Conservation (phyloP, 1,139 yeast genomes). For the Ogataea hybrid region DNA sequence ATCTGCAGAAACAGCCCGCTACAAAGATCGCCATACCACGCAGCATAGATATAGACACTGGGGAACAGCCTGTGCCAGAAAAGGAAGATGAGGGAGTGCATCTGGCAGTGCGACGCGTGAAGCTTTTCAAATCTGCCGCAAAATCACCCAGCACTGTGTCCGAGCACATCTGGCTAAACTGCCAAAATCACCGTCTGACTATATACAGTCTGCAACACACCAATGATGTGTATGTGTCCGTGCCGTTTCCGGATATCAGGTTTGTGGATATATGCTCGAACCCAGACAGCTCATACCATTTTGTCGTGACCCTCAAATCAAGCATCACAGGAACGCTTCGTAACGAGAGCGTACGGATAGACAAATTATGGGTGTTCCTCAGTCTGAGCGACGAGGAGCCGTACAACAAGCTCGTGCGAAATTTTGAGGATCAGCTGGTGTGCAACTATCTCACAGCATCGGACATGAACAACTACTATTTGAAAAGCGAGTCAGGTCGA, state of each 20-base stretch:
- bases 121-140: constrained; percentile 1
- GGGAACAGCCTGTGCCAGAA: background rate
- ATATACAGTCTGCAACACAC: constrained; percentile 7
- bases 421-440: constrained; percentile 1
- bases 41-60: constrained; percentile 4
- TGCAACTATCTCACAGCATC: constrained; percentile 10
- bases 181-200: constrained; percentile 2
- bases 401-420: constrained; percentile 6
- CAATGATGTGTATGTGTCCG: constrained; percentile 5
- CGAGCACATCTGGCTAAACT: constrained; percentile 7
- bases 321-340: constrained; percentile 5
- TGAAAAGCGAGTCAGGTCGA: background rate
- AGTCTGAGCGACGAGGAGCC: constrained; percentile 3
- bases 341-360: constrained; percentile 2
- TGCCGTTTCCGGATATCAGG: constrained; percentile 6
- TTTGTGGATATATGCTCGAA: constrained; percentile 13
- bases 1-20: constrained; percentile 7
- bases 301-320: constrained; percentile 6
- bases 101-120: constrained; percentile 1
- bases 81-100: background rate
- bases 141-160: constrained; percentile 4
- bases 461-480: constrained; percentile 10
- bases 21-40: constrained; percentile 6
- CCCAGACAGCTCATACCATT: constrained; percentile 9
- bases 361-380: constrained; percentile 13